Base-by-base conservation (phyloP, 2,329 filamentous ascomycete genomes). In the Aspergillus caelatus region DNA sequence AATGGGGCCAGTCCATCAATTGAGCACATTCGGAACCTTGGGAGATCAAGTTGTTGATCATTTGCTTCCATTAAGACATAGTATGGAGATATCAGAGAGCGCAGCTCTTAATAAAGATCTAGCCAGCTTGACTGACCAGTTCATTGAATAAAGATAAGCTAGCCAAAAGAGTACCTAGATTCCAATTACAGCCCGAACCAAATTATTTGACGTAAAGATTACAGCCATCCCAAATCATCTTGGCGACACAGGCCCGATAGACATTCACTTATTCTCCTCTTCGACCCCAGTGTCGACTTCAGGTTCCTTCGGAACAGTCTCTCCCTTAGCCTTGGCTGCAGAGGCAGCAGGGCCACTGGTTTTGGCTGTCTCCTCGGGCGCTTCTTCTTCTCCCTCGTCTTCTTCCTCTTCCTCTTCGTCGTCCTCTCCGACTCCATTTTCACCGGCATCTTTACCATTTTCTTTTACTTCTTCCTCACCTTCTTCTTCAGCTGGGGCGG, bases 201-300 rank as follows among this genome's bases (percentile, higher is more conserved):
- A 14, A 23, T 34, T 32, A 34, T 34, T 55, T 16, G 32, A 55
- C 16, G 12, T n/a, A 36, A 55, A 39, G 32, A 39, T 36, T 36
- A 55, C 34, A 55, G 36, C 12, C 3, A 32, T 30, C 16, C 50
- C 28, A 32, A 32, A 14, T 14, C n/a, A 39, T 26, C 26, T 26
- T 26, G 26, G 26, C n/a, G 23, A 30, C 12, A 43, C 19, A 60
- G 14, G n/a, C 26, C 58, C 8, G 23, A 59, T 46, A 30, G 21
- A 52, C 23, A 46, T 41, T 7, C 50, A 68, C 64, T 71, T 70
- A 43, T 72, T 64, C 50, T 72, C 67, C 61, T 78, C 73, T 32
- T 70, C 73, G 61, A 65, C 72, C 61, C 75, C 73, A 46, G 65
- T 72, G 58, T 76, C 73, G 48, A 74, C 71, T 65, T 80, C 79